Evolutionary conservation across 2,329 filamentous ascomycete species (phyloP), one percentile per base, ranked within the genome.

Genomic region (Aspergillus uvarum): DNA sequence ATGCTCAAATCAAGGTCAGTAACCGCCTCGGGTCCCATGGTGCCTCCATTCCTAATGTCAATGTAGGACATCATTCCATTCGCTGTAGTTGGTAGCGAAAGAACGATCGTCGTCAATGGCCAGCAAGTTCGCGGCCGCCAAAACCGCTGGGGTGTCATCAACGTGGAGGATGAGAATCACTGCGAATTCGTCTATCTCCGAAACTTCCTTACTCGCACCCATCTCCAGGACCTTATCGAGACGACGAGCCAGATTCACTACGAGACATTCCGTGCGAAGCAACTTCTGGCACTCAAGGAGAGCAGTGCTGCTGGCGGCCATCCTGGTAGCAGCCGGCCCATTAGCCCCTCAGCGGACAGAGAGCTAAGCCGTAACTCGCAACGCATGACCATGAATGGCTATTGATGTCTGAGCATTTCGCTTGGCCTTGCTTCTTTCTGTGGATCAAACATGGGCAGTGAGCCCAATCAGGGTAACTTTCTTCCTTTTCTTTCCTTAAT

Each of bases 181-280:
- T 99, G 95, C 87, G 95, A 99, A 86, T 99, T 99, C 74, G 89
- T 98, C 75, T 97, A 96, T 79, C 87, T 99, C 64, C 89, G 95
- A 77, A 94, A 99, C 85, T 99, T 99, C 87, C 87, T 99, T 66
- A 96, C 96, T 71, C 92, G 95, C 76, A 98, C 95, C 65, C 95
- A 99, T 80, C 87, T 99, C 59, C 95, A 99, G 84, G 95, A 99
- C 74, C 87, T 99, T 68, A 97, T 99, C 79, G 95, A 99, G 83
- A 99, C 95, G 32, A 99, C 95, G 51, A 97, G 93, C 70, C 95
- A 99, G 84, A 99, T 97, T 80, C 95, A 99, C 85, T 99, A 99
- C 85, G 95, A 99, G 85, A 96, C 92, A 61, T 99, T 99, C 93
- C 93, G 95, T 80, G 93, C 95, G 73, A 99, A 99, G 88, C 95